Evolutionary conservation across 2,329 filamentous ascomycete species (phyloP).

Genomic region (Ramichloridium luteum): DNA sequence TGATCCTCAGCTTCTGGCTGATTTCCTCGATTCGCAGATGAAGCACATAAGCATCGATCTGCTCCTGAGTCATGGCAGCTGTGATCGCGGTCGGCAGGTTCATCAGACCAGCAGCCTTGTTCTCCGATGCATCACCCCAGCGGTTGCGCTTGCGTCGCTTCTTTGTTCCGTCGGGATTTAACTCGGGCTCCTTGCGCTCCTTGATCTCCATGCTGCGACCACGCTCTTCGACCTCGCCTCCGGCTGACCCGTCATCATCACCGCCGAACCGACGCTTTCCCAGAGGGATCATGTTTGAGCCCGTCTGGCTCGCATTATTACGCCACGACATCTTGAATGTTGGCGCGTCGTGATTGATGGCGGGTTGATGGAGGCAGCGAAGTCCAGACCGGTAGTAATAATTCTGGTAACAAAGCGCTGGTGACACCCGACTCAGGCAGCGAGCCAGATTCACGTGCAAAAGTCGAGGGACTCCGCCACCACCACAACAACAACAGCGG

Average conservation of each 20-base stretch:
- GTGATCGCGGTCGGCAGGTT: conserved; percentile 91
- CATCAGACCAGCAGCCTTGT: conserved; percentile 97
- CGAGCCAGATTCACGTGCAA: too few species aligned
- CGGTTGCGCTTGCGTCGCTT: conserved; percentile 97
- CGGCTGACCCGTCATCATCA: conserved; percentile 38
- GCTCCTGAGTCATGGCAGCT: conserved; percentile 95
- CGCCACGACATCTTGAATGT: conserved; percentile 52
- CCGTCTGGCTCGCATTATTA: conserved; percentile 69
- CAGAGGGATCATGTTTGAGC: conserved; percentile 94
- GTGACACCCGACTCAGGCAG: too few species aligned
- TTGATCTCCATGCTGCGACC: conserved; percentile 65
- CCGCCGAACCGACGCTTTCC: conserved; percentile 70
- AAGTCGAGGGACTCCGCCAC: too few species aligned
- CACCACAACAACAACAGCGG: too few species aligned
- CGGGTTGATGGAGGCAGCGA: too few species aligned
- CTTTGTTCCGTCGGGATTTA: conserved; percentile 58
- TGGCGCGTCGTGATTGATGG: too few species aligned
- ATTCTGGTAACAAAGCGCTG: too few species aligned
- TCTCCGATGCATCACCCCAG: conserved; percentile 94
- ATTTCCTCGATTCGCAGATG: conserved; percentile 98
- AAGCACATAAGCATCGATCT: conserved; percentile 91
- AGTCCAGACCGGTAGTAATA: too few species aligned
- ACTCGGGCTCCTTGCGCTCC: conserved; percentile 17
- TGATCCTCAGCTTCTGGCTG: conserved; percentile 96
- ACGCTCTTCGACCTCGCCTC: conserved; percentile 49